Percentiles rank a stretch among this genome's conserved stretches.
Evolutionary conservation across 140 eudicot genomes (phyloP).

Genomic region (Senecio squalidus): DNA sequence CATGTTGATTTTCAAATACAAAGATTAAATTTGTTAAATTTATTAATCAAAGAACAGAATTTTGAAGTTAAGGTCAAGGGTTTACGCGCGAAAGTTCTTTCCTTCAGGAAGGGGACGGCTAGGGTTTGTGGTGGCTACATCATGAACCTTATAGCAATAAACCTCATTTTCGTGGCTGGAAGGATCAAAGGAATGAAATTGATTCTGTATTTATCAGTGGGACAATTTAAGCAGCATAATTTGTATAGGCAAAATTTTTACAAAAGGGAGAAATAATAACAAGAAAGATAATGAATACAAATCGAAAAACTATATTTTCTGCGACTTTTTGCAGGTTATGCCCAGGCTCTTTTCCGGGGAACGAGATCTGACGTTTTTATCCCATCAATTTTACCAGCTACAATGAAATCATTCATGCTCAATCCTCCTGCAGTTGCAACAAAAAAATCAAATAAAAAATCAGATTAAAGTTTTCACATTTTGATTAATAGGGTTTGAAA

Average conservation of each 20-base stretch:
- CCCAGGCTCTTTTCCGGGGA: slow-evolving; percentile 86
- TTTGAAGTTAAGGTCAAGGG: too few species aligned
- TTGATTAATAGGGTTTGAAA: too few species aligned
- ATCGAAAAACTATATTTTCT: background rate
- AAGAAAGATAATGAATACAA: slow-evolving; percentile 2
- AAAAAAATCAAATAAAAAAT: background rate
- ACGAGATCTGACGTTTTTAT: slow-evolving; percentile 73
- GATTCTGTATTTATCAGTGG: background rate
- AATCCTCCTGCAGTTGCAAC: slow-evolving; percentile 59
- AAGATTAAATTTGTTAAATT: too few species aligned
- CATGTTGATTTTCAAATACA: too few species aligned
- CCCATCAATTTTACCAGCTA: slow-evolving; percentile 85
- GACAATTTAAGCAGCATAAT: background rate
- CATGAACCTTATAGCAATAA: too few species aligned
- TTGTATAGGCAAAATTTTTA: slow-evolving; percentile 4
- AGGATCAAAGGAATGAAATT: background rate
- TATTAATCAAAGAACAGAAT: too few species aligned
- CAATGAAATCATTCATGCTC: slow-evolving; percentile 88
- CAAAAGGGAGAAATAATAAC: background rate
- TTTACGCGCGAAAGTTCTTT: too few species aligned
- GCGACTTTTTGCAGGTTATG: slow-evolving; percentile 31
- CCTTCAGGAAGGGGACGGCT: too few species aligned
- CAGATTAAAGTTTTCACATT: too few species aligned
- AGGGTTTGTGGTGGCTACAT: too few species aligned
- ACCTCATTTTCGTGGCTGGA: background rate